A percentile compares a stretch with the other conserved stretches of the same genome.
phyloP scores from a whole-genome alignment of 2,329 filamentous ascomycete genomes.

The Aspergillus sp. region DNA sequence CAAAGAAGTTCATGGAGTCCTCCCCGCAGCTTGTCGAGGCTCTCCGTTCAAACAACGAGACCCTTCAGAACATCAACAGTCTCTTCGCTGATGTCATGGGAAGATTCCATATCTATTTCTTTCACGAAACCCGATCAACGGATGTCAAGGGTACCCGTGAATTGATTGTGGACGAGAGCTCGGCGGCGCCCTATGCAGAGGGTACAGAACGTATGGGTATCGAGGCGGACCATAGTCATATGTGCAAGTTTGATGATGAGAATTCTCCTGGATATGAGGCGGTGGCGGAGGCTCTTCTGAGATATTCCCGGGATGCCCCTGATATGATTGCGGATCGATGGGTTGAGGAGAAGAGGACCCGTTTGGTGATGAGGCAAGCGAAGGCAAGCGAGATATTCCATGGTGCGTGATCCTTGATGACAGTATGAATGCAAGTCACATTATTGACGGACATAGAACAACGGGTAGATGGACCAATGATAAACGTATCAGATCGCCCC shows the following conservation, averaged over 20 bases:
- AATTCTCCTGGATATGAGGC: constrained; percentile 62
- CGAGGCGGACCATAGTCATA: constrained; percentile 64
- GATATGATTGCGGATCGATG: constrained; percentile 54
- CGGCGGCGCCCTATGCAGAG: constrained; percentile 64
- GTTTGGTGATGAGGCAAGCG: constrained; percentile 30
- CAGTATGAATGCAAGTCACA: no score
- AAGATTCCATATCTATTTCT: constrained; percentile 70
- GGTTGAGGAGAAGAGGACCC: constrained; percentile 50
- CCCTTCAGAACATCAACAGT: constrained; percentile 67
- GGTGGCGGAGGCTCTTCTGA: constrained; percentile 44
- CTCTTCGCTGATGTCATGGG: constrained; percentile 68
- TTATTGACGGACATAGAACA: no score
- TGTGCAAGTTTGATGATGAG: constrained; percentile 66
- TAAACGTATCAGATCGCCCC: constrained; percentile 20
- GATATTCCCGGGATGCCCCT: constrained; percentile 50
- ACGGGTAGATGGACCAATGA: constrained; percentile 11
- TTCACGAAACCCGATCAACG: constrained; percentile 68
- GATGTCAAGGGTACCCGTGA: constrained; percentile 60
- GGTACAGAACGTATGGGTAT: constrained; percentile 71
- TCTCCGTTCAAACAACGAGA: constrained; percentile 70
- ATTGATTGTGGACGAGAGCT: constrained; percentile 65
- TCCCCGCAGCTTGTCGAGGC: constrained; percentile 65
- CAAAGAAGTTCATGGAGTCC: constrained; percentile 61
- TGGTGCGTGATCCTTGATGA: no score
- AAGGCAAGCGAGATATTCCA: constrained; percentile 33